Base-by-base conservation (phyloP, 2,329 filamentous ascomycete genomes). In the Trichophyton simii region DNA sequence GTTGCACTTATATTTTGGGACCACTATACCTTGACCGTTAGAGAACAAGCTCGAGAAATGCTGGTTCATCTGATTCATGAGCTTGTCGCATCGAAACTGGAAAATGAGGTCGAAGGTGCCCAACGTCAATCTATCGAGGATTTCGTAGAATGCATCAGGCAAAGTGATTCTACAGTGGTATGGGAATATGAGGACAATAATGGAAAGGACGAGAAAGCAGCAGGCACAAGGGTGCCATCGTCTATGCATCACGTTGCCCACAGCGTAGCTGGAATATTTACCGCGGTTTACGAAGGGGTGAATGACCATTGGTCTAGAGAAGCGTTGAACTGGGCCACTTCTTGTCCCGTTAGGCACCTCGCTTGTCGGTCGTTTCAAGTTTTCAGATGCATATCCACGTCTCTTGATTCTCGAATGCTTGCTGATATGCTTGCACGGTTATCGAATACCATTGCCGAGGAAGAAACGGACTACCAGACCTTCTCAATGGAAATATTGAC, bases 401-500 rank as follows among this genome's bases (percentile, higher is more conserved):
- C 88, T 0, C 77, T 97, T 22, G 92, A 99, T 70, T 91, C 95
- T 67, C 81, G 86, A 62, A 99, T 97, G 92, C 82, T 99, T 15
- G 91, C 90, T 1, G 94, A 99, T 69, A 99, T 99, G 91, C 83
- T 99, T 22, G 91, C 89, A 11, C 83, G 95, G 55, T 79, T 99
- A 36, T 97, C 92, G 1, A 99, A 97, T 72, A 99, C 94, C 0
- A 94, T 99, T 68, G 91, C 95, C 0, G 92, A 97, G 66, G 91
- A 96, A 67, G 90, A 96, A 69, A 83, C 86, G 0, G 92, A 97
- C 74, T 95, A 96, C 60, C 90, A 96, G 69, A 92, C 91, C 0
- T 99, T 99, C 69, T 95, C 94, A 0, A 92, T 97, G 87, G 95
- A 99, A 71, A 97, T 99, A 62, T 75, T 99, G 60, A 96, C 91